These are phyloP conservation scores for Monascus ruber DNA, from an alignment of 2,329 filamentous ascomycete species.

Conservation along the genomic window DNA sequence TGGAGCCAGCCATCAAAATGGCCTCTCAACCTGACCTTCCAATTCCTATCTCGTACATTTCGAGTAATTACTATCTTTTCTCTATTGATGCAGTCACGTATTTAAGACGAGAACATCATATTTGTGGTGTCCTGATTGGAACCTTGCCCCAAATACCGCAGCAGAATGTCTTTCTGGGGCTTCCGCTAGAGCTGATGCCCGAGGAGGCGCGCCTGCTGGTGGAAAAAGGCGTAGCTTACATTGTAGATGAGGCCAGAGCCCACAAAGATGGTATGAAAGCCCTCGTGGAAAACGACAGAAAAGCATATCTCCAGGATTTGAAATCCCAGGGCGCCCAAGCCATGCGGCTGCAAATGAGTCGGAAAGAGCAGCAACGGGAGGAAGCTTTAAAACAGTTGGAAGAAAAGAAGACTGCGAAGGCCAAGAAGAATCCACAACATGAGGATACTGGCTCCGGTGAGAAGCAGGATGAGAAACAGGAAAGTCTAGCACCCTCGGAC, in stretches of 20 bases:
- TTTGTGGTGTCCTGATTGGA: constrained; percentile 76
- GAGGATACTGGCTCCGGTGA: no score
- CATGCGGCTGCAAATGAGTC: constrained; percentile 34
- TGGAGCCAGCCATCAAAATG: constrained; percentile 11
- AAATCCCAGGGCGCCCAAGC: constrained; percentile 44
- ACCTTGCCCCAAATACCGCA: constrained; percentile 85
- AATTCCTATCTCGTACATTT: constrained; percentile 70
- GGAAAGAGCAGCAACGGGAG: constrained; percentile 40
- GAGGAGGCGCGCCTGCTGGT: constrained; percentile 80
- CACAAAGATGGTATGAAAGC: constrained; percentile 56
- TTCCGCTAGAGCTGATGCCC: constrained; percentile 80
- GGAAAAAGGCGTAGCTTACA: constrained; percentile 61
- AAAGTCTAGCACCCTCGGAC: constrained; percentile 1
- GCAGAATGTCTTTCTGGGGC: constrained; percentile 84
- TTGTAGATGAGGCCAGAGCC: constrained; percentile 65
- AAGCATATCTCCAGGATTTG: constrained; percentile 49
- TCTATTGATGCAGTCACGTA: constrained; percentile 68
- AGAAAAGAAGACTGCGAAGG: constrained; percentile 20
- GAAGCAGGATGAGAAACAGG: constrained; percentile 4
- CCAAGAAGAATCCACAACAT: constrained; percentile 10
- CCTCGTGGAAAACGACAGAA: constrained; percentile 46
- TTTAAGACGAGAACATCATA: constrained; percentile 67
- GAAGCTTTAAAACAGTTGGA: constrained; percentile 40
- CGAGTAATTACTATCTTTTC: constrained; percentile 78
- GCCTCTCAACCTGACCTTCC: constrained; percentile 37